Evolutionary conservation across 2,329 filamentous ascomycete species (phyloP), one percentile per base, ranked within the genome.

Genomic region (Hysterium pulicare): DNA sequence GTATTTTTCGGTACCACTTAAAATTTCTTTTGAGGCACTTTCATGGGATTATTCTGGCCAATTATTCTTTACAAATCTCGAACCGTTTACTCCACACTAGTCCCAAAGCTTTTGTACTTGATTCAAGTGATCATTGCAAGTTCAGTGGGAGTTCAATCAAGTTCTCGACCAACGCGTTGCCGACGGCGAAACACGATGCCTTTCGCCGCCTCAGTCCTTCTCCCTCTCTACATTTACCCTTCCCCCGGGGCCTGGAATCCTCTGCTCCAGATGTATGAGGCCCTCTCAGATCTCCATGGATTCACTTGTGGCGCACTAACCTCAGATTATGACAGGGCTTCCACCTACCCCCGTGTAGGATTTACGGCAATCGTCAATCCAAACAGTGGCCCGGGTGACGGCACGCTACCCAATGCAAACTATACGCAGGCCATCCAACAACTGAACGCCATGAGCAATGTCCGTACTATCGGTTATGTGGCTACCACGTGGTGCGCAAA

Each of bases 321-420:
- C 20, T 46, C 47, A 55, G 42, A 57, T 50, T 30, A 43, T 19
- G 16, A 32, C 45, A 61, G 58, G 39, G 58, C 50, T 39, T 48
- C 45, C 24, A 50, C 44, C 6, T 54, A 71, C 49, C 67, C 67
- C 24, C 49, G 63, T 41, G 54, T 70, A 50, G 65, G 74, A 42
- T 77, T 77, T 51, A 77, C 76, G 33, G 68, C 75, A 22, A 64
- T 73, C 44, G 70, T 76, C 45, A 77, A 77, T 45, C 67, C 70
- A 57, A 67, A 67, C 48, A 72, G 55, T 50, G 77, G 61, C 48
- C 75, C 70, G 53, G 75, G 74, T 55, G 62, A 57, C 40, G 51
- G 58, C 35, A 47, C 63, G 34, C 48, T 72, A 44, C 71, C 71
- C 17, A 70, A 72, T 54, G 59, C 58, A 40, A 68, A 70, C 51